phyloP scores from a whole-genome alignment of 2,329 filamentous ascomycete genomes.

The Claviceps humidiphila region DNA sequence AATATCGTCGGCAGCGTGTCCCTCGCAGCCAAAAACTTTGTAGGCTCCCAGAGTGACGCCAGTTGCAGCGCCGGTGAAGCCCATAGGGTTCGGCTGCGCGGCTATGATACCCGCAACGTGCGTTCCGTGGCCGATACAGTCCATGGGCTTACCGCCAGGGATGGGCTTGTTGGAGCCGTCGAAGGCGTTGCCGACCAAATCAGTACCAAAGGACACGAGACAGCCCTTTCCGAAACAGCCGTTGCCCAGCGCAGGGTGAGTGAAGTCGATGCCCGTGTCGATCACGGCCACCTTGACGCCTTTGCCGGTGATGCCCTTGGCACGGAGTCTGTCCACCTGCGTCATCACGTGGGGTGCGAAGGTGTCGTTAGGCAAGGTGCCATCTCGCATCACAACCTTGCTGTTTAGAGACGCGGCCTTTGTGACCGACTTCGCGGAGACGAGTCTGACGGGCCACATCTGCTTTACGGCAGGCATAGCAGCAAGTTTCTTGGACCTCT shows the following conservation, averaged over 20 bases:
- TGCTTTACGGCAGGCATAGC: conserved; percentile 31
- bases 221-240: conserved; percentile 30
- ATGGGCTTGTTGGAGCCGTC: conserved; percentile 16
- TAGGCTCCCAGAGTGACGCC: conserved; percentile 26
- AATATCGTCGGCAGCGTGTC: conserved; percentile 20
- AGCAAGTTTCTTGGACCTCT: conserved; percentile 27
- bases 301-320: conserved; percentile 34
- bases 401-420: conserved; percentile 15
- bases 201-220: conserved; percentile 29
- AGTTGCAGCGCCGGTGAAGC: conserved; percentile 26
- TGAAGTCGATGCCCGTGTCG: conserved; percentile 47
- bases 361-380: conserved; percentile 15
- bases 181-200: conserved; percentile 27
- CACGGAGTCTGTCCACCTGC: conserved; percentile 39
- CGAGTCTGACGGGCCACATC: conserved; percentile 34
- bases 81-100: conserved; percentile 21
- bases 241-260: conserved; percentile 43
- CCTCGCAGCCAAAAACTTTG: conserved; percentile 22
- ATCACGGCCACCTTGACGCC: conserved; percentile 41
- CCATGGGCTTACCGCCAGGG: conserved; percentile 26
- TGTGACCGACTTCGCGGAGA: conserved; percentile 27
- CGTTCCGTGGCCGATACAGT: conserved; percentile 29
- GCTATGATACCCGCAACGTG: conserved; percentile 33
- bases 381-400: conserved; percentile 9
- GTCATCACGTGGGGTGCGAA: conserved; percentile 41